These are phyloP conservation scores for Suillus americanus DNA, from an alignment of 768 basidiomycete genomes.

Conservation along the genomic window DNA sequence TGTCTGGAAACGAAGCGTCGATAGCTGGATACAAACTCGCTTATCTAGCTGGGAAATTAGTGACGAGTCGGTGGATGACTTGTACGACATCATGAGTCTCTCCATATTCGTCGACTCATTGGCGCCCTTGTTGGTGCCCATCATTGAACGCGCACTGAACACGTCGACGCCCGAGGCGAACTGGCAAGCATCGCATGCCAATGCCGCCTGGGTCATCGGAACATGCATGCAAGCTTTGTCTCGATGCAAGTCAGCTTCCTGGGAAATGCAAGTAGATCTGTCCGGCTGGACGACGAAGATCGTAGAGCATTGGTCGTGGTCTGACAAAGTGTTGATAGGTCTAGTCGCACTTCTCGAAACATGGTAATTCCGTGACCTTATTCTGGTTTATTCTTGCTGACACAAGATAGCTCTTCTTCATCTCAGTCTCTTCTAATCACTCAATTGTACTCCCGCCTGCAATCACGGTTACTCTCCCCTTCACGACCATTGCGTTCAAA, in stretches of 20 bases:
- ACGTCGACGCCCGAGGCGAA: constrained; percentile 27
- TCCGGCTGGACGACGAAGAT: constrained; percentile 46
- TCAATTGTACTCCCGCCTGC: constrained; percentile 52
- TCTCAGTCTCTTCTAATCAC: constrained; percentile 37
- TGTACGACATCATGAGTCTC: constrained; percentile 56
- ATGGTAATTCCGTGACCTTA: constrained; percentile 34
- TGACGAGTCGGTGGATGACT: constrained; percentile 45
- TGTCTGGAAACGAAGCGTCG: constrained; percentile 55
- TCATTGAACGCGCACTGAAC: constrained; percentile 44
- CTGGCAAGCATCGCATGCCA: constrained; percentile 35
- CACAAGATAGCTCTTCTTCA: constrained; percentile 17
- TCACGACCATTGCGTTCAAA: constrained; percentile 64
- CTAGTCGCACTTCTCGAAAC: constrained; percentile 47
- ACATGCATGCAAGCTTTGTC: constrained; percentile 53
- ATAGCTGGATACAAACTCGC: constrained; percentile 45
- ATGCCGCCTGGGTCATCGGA: constrained; percentile 57
- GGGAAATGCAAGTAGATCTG: constrained; percentile 42
- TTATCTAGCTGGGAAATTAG: constrained; percentile 42
- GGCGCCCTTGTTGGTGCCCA: constrained; percentile 40
- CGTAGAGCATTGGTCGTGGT: constrained; percentile 57
- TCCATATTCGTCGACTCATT: constrained; percentile 50
- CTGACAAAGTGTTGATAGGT: constrained; percentile 53
- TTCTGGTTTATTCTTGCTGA: not conserved
- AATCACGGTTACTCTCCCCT: constrained; percentile 66
- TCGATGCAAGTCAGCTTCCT: constrained; percentile 34